Evolutionary conservation across 2,329 filamentous ascomycete genomes (phyloP).

Genomic region (Zymoseptoria brevis): DNA sequence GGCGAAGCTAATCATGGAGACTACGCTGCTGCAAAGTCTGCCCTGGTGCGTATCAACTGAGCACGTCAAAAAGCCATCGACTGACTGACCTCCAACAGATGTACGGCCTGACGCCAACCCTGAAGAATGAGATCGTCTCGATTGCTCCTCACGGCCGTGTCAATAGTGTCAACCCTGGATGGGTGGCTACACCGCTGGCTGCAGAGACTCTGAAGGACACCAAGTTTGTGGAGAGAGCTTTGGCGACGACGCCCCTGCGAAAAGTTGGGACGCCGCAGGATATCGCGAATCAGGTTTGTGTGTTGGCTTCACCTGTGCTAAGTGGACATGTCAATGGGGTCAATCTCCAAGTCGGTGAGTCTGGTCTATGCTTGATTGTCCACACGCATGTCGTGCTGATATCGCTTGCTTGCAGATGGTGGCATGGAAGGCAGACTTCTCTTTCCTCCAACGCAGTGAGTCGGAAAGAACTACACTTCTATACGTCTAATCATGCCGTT

Average conservation of each 20-base stretch:
- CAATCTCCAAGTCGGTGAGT: conserved; percentile 16
- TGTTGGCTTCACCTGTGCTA: conserved; percentile 20
- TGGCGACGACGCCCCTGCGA: conserved; percentile 26
- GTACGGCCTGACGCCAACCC: conserved; percentile 24
- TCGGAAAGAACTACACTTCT: neutral
- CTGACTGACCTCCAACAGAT: conserved; percentile 7
- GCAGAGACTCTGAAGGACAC: conserved; percentile 21
- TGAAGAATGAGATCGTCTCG: conserved; percentile 28
- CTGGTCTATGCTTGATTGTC: neutral
- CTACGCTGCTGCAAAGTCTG: conserved; percentile 24
- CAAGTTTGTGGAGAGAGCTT: conserved; percentile 22
- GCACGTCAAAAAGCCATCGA: no score
- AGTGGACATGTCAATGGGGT: conserved; percentile 26
- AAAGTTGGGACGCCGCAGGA: conserved; percentile 24
- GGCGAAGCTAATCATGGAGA: conserved; percentile 27
- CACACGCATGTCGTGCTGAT: neutral
- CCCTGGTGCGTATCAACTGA: conserved; percentile 6
- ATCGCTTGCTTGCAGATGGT: conserved; percentile 19
- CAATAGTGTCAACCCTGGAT: conserved; percentile 24
- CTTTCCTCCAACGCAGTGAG: conserved; percentile 8
- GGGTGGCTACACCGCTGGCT: conserved; percentile 24
- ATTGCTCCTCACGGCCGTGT: conserved; percentile 23
- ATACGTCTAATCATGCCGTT: neutral
- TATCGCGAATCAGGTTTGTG: conserved; percentile 25
- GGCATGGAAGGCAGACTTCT: conserved; percentile 27